Conservation (phyloP, 352 stramenopile genomes). For the Globisporangium nodosum region DNA sequence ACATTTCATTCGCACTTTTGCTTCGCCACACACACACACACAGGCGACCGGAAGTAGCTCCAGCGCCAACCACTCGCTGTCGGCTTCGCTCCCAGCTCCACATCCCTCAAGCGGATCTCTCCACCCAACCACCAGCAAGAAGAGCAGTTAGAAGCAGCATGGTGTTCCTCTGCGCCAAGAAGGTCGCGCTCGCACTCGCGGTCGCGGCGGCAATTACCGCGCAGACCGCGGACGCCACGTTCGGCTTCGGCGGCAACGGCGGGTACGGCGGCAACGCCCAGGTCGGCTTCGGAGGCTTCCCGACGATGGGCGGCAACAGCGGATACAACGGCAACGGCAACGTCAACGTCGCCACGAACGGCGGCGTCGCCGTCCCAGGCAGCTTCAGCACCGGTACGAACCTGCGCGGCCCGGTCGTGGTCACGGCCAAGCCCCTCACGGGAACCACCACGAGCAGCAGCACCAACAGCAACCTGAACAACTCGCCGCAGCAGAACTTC, state of each 20-base stretch:
- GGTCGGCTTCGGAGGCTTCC: slow-evolving; percentile 8
- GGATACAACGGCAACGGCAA: background rate
- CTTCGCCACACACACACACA: background rate
- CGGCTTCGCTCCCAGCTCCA: too few relatives aligned
- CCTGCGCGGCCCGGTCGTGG: slow-evolving; percentile 6
- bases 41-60: background rate
- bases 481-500: slow-evolving; percentile 13
- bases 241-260: background rate
- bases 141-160: slow-evolving; percentile 2
- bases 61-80: background rate
- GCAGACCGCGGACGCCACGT: slow-evolving; percentile 8
- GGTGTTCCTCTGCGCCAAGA: slow-evolving; percentile 17
- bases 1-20: background rate
- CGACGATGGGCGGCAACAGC: slow-evolving; percentile 3
- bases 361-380: background rate
- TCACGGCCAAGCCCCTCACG: slow-evolving; percentile 1
- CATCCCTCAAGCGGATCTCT: background rate
- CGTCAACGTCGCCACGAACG: background rate
- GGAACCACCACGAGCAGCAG: background rate
- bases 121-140: background rate
- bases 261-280: slow-evolving; percentile 7
- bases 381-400: slow-evolving; percentile 8
- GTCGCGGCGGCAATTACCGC: slow-evolving; percentile 12
- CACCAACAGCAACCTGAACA: slow-evolving; percentile 11
- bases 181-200: slow-evolving; percentile 14